Evolutionary conservation across 1,284 basidiomycete species (phyloP).

Genomic region (Naganishia sp.): DNA sequence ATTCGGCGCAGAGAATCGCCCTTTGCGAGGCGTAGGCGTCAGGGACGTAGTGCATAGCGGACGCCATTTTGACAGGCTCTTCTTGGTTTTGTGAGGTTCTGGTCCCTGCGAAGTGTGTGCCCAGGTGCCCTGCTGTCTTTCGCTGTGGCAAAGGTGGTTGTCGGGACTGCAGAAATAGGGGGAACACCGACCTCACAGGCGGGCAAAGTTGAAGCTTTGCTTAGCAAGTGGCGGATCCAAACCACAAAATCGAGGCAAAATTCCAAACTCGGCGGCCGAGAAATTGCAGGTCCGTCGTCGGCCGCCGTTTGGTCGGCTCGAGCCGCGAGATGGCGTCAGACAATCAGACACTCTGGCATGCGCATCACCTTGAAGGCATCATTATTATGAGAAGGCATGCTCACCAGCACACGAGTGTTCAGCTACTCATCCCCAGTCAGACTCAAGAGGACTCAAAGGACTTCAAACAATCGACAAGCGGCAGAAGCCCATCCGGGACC

Average conservation of each 20-base stretch:
- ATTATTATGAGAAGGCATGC: too few relatives aligned
- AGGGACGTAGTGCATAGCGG: constrained; percentile 50
- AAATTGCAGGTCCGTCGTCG: neutral
- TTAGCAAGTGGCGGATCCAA: constrained; percentile 26
- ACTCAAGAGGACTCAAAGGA: too few relatives aligned
- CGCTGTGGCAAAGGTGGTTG: too few relatives aligned
- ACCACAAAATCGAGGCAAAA: constrained; percentile 25
- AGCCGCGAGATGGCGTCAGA: constrained; percentile 21
- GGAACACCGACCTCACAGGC: neutral
- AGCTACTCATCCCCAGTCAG: too few relatives aligned
- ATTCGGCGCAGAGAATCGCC: constrained; percentile 55
- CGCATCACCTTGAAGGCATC: too few relatives aligned
- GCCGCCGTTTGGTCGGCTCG: constrained; percentile 1
- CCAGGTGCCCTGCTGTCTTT: too few relatives aligned
- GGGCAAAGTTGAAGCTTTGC: constrained; percentile 23
- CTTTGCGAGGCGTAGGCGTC: constrained; percentile 48
- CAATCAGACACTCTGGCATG: neutral
- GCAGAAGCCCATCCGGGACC: too few relatives aligned
- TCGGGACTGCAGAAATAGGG: too few relatives aligned
- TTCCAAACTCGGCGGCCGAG: neutral
- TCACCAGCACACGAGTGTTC: too few relatives aligned
- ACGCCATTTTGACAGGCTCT: constrained; percentile 13
- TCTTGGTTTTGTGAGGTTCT: neutral
- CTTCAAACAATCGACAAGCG: too few relatives aligned
- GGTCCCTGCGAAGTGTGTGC: too few relatives aligned